phyloP scores from a whole-genome alignment of 2,329 filamentous ascomycete species.

The Cladosporium velox region DNA sequence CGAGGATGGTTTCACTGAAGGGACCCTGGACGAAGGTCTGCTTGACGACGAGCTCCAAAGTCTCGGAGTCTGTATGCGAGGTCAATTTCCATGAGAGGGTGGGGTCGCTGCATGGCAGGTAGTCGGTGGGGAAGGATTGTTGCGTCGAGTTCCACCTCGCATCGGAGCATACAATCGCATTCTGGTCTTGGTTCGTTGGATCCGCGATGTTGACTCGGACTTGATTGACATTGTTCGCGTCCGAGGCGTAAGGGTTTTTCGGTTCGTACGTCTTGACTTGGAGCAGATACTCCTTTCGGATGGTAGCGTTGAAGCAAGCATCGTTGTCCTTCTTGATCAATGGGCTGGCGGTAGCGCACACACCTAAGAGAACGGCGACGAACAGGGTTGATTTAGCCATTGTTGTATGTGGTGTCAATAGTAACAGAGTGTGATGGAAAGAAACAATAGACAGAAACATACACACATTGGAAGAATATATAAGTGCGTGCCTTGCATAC shows the following conservation, averaged over 20 bases:
- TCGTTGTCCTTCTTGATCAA: neutral
- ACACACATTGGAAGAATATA: neutral
- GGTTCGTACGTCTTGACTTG: neutral
- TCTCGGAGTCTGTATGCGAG: neutral
- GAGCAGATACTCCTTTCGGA: slow-evolving; percentile 1
- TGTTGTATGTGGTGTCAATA: neutral
- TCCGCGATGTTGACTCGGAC: neutral
- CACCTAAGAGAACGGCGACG: neutral
- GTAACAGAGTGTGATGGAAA: neutral
- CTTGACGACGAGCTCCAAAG: slow-evolving; percentile 6
- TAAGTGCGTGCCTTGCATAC: neutral
- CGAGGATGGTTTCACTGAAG: slow-evolving; percentile 6
- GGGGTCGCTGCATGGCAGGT: slow-evolving; percentile 3
- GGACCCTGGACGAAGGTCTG: neutral
- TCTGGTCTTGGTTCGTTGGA: slow-evolving; percentile 7
- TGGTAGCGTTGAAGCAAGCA: slow-evolving; percentile 1
- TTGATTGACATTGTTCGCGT: neutral
- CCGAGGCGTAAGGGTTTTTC: neutral
- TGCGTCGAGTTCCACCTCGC: neutral
- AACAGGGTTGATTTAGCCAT: neutral
- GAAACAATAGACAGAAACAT: neutral
- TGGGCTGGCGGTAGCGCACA: slow-evolving; percentile 9
- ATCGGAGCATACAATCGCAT: neutral
- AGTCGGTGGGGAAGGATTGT: neutral
- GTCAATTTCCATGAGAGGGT: slow-evolving; percentile 5